A percentile compares a stretch with the other conserved stretches of the same genome.
Evolutionary conservation across 2,329 filamentous ascomycete species (phyloP).

Genomic region (Paecilomyces formosus): DNA sequence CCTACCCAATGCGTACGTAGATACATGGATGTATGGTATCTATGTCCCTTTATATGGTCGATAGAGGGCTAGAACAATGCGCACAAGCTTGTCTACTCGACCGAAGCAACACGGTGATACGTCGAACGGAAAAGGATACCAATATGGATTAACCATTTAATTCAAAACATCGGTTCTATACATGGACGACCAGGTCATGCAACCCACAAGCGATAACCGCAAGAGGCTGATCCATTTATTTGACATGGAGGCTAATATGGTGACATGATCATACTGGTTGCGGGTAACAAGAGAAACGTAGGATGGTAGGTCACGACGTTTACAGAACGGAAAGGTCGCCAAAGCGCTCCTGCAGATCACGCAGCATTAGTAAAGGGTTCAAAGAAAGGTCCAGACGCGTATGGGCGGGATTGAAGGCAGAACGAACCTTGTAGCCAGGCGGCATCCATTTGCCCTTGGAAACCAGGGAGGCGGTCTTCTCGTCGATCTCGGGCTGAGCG

Average conservation of each 20-base stretch:
- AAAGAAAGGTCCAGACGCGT: background rate
- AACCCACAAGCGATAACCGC: conserved; percentile 10
- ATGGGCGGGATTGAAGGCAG: background rate
- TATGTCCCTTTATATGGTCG: background rate
- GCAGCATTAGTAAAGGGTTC: conserved; percentile 6
- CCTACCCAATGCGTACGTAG: background rate
- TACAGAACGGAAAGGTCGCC: conserved; percentile 94
- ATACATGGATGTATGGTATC: background rate
- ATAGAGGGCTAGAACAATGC: background rate
- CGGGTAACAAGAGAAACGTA: conserved; percentile 22
- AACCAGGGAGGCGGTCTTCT: conserved; percentile 90
- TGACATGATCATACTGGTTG: conserved; percentile 22
- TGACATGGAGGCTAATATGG: conserved; percentile 18
- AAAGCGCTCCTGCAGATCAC: conserved; percentile 77
- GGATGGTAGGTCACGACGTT: conserved; percentile 29
- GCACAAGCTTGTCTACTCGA: background rate
- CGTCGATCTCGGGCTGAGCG: conserved; percentile 92
- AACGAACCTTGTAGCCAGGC: conserved; percentile 92
- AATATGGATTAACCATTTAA: conserved; percentile 21
- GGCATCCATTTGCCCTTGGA: conserved; percentile 98
- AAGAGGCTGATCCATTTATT: conserved; percentile 11
- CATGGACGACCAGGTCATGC: conserved; percentile 23
- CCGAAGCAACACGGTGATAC: background rate
- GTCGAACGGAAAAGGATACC: background rate
- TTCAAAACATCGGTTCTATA: conserved; percentile 33